Evolutionary conservation across 2,329 filamentous ascomycete genomes (phyloP).

Genomic region (Tricladium varicosporioides): DNA sequence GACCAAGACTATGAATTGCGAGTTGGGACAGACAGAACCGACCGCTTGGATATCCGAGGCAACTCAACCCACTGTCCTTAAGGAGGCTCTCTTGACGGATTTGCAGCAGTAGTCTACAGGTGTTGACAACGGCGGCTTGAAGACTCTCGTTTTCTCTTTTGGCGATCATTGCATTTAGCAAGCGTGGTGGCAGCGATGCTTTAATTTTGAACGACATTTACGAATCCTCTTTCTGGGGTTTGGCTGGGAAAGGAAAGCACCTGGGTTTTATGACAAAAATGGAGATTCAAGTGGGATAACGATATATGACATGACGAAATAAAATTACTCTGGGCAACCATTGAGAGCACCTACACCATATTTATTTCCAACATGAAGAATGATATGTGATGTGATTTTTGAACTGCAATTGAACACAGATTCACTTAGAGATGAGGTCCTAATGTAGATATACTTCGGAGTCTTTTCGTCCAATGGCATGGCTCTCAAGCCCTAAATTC

Average conservation of each 20-base stretch:
- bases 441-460: background rate
- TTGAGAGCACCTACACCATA: background rate
- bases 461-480: background rate
- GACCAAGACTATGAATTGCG: slow-evolving; percentile 27
- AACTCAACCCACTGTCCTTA: slow-evolving; percentile 33
- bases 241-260: slow-evolving; percentile 4
- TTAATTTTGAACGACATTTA: slow-evolving; percentile 18
- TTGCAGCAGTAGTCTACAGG: slow-evolving; percentile 11
- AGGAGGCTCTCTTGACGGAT: slow-evolving; percentile 21
- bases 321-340: slow-evolving; percentile 19
- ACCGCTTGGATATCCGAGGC: slow-evolving; percentile 31
- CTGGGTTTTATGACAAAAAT: slow-evolving; percentile 10
- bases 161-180: slow-evolving; percentile 32
- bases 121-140: slow-evolving; percentile 17
- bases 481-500: background rate
- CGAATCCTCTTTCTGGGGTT: slow-evolving; percentile 17
- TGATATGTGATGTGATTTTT: too few species aligned
- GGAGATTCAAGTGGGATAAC: slow-evolving; percentile 8
- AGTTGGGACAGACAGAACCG: slow-evolving; percentile 33
- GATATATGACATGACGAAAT: slow-evolving; percentile 18
- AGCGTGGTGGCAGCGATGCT: slow-evolving; percentile 27
- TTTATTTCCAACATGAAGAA: too few species aligned
- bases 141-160: slow-evolving; percentile 17
- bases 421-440: background rate
- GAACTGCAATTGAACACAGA: too few species aligned